Evolutionary conservation across 495 filamentous ascomycete species (phyloP), one percentile per base, ranked within the genome.

Genomic region (Chaetomidium leptoderma): DNA sequence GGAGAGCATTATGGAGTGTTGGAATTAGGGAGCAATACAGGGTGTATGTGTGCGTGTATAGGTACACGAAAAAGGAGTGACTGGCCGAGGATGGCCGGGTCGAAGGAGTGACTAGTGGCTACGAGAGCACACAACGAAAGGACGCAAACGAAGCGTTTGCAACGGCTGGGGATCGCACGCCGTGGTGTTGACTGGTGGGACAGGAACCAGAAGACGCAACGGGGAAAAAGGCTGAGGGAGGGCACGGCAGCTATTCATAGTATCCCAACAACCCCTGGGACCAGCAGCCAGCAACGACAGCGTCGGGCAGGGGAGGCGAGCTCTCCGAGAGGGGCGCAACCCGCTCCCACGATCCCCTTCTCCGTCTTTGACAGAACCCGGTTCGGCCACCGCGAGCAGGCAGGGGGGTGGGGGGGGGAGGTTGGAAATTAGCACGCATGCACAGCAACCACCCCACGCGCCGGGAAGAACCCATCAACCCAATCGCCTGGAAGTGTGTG

Each of bases 81-180:
- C 40, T 57, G 35, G 56, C 23, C 45, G 37, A 50, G 49, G 19
- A 30, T 62, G 70, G 72, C 69, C 66, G 44, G 53, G 65, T 59
- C 58, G 53, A 69, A 58, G 13, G 66, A 74, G 62, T 55, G 71
- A 69, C 60, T 65, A 55, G 53, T 65, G 60, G 30, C 52, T 66
- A 65, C 57, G 45, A 58, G 45, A 59, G 63, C 63, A 65, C 55
- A 57, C 63, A 75, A 75, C 52, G 74, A 77, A 68, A 72, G 74
- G 72, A 77, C 74, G 74, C 72, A 77, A 73, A 75, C 74, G 64
- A 68, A 65, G 66, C 44, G 71, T 70, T 61, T 72, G 70, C 72
- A 61, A 71, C 70, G 67, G 70, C 69, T 66, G 59, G 53, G 43
- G 62, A 70, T 59, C 63, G 53, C 64, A 68, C 60, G 71, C 65